These are phyloP conservation scores for Elsinoe fawcettii DNA, from an alignment of 2,329 filamentous ascomycete genomes.

Conservation along the genomic window DNA sequence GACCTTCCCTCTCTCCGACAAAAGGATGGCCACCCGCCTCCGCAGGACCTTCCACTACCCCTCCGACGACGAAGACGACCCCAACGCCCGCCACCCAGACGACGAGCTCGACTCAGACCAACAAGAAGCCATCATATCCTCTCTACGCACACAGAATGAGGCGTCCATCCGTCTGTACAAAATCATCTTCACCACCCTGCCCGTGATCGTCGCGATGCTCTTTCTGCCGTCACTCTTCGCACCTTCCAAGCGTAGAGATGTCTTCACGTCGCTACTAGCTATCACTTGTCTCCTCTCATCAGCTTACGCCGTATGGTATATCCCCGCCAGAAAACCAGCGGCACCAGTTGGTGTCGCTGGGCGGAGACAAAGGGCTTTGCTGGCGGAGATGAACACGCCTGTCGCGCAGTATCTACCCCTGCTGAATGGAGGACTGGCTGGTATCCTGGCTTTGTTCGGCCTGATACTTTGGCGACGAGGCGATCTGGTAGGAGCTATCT, in stretches of 20 bases:
- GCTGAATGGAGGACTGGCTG: slow-evolving; percentile 52
- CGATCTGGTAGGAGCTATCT: slow-evolving; percentile 24
- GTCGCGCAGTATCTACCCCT: slow-evolving; percentile 53
- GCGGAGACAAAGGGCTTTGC: slow-evolving; percentile 15
- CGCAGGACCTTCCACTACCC: slow-evolving; percentile 74
- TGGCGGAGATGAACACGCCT: slow-evolving; percentile 34
- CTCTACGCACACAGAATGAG: slow-evolving; percentile 48
- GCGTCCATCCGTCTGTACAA: slow-evolving; percentile 30
- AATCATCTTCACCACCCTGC: slow-evolving; percentile 51
- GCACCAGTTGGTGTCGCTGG: neutral
- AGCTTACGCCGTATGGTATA: slow-evolving; percentile 51
- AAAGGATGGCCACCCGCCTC: slow-evolving; percentile 52
- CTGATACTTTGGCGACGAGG: slow-evolving; percentile 30
- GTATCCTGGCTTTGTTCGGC: slow-evolving; percentile 45
- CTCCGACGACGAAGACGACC: slow-evolving; percentile 48
- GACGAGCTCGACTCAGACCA: slow-evolving; percentile 70
- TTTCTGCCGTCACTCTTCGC: slow-evolving; percentile 47
- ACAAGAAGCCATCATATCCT: slow-evolving; percentile 56
- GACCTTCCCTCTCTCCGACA: neutral
- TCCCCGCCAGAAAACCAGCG: slow-evolving; percentile 41
- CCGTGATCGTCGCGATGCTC: slow-evolving; percentile 47
- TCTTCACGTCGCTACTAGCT: slow-evolving; percentile 48
- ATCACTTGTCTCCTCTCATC: slow-evolving; percentile 58
- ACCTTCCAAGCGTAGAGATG: slow-evolving; percentile 29
- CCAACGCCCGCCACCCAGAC: slow-evolving; percentile 41